Base-by-base conservation (phyloP, 2,329 filamentous ascomycete genomes). In the Hymenoscyphus fraxineus region DNA sequence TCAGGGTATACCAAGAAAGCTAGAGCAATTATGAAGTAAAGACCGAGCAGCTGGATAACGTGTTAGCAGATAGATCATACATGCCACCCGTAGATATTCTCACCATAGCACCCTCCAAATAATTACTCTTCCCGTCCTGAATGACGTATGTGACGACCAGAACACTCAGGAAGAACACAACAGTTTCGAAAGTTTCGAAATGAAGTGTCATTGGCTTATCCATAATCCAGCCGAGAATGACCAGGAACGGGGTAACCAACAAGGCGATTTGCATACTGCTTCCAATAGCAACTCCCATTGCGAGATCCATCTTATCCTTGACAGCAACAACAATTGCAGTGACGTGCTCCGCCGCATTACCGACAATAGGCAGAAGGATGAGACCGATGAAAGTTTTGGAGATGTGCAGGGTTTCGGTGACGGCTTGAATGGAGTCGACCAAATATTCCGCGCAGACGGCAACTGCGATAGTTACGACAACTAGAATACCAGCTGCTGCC, bases 211-310 rank as follows among this genome's bases (percentile, higher is more conserved):
- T 90, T 16, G 85, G 80, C 68, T 86, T 80, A 62, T 83, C 83
- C 69, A 90, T 87, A 65, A 87, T 83, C 91, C 91, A 94, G 66
- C 90, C 91, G 44, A 93, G 81, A 68, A 94, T 87, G 62, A 94
- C 91, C 61, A 94, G 80, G 77, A 90, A 89, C 0, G 91, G 91
- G 0, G 91, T 93, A 58, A 94, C 90, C 56, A 93, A 87, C 57
- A 94, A 81, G 27, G 91, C 90, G 72, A 94, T 94, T 77, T 94
- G 91, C 75, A 94, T 88, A 76, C 88, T 91, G 65, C 88, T 92
- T 57, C 91, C 91, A 72, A 94, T 90, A 35, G 91, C 91, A 60
- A 94, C 90, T 54, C 89, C 89, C 80, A 94, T 91, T 38, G 91
- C 87, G 60, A 88, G 78, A 72, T 88, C 85, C 86, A 89, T 89